Evolutionary conservation across 306 rosid species (phyloP).

Genomic region (Rosa persica): DNA sequence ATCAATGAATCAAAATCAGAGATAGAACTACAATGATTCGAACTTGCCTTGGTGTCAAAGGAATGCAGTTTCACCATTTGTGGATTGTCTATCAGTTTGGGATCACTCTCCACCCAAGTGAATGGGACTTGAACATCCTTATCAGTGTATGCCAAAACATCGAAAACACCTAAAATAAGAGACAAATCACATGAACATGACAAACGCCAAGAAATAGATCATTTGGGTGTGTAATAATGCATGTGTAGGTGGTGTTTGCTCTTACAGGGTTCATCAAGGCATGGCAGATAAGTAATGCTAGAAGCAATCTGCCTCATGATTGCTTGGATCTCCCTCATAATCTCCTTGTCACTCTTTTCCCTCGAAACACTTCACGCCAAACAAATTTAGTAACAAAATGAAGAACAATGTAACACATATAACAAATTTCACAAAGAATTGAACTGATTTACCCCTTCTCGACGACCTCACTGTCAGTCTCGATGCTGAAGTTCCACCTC

Average conservation of each 20-base stretch:
- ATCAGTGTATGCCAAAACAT: constrained; percentile 96
- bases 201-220: neutral
- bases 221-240: neutral
- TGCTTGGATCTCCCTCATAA: constrained; percentile 99
- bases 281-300: constrained; percentile 95
- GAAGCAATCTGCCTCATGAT: constrained; percentile 99
- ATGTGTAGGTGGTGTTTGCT: neutral
- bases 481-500: constrained; percentile 99
- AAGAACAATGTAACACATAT: neutral
- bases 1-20: neutral
- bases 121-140: constrained; percentile 91
- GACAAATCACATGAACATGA: neutral
- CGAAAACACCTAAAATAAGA: constrained; percentile 71
- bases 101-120: constrained; percentile 98
- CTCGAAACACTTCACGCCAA: constrained; percentile 52
- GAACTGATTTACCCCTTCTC: constrained; percentile 57
- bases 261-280: constrained; percentile 94
- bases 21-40: neutral
- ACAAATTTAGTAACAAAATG: neutral
- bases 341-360: constrained; percentile 98
- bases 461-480: constrained; percentile 83
- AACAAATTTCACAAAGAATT: neutral
- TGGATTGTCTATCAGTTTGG: constrained; percentile 91
- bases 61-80: constrained; percentile 99
- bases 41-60: constrained; percentile 89